Conservation (phyloP, 345 rosid genomes). For the Iberis pinnata region DNA sequence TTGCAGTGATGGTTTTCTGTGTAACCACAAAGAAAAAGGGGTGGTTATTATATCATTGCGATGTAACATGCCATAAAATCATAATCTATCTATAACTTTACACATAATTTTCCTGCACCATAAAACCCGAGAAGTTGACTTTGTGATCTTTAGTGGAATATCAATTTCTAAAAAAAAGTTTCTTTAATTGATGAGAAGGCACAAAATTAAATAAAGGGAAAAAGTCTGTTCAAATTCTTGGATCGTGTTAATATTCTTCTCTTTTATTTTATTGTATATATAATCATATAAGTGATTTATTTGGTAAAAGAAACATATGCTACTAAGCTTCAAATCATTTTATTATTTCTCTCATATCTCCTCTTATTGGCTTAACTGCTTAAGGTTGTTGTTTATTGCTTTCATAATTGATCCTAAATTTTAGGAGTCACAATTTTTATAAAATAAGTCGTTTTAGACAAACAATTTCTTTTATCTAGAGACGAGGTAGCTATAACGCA, state of each 20-base stretch:
- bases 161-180: neutral
- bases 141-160: constrained; percentile 24
- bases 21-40: too few relatives aligned
- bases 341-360: neutral
- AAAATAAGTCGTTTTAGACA: too few relatives aligned
- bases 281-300: neutral
- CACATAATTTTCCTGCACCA: constrained; percentile 18
- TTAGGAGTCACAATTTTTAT: too few relatives aligned
- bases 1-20: too few relatives aligned
- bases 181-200: constrained; percentile 25
- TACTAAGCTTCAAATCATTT: constrained; percentile 17
- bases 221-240: constrained; percentile 28
- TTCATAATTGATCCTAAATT: neutral
- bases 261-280: neutral
- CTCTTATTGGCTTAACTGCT: too few relatives aligned
- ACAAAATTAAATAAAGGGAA: constrained; percentile 26
- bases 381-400: neutral
- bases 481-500: too few relatives aligned
- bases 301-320: neutral
- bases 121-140: constrained; percentile 32
- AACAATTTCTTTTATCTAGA: too few relatives aligned
- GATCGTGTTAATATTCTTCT: constrained; percentile 11
- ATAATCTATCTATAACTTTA: constrained; percentile 23
- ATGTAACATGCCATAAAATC: constrained; percentile 29
- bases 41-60: constrained; percentile 14